phyloP scores from a whole-genome alignment of 352 stramenopile genomes.

The Phytopythium vexans region DNA sequence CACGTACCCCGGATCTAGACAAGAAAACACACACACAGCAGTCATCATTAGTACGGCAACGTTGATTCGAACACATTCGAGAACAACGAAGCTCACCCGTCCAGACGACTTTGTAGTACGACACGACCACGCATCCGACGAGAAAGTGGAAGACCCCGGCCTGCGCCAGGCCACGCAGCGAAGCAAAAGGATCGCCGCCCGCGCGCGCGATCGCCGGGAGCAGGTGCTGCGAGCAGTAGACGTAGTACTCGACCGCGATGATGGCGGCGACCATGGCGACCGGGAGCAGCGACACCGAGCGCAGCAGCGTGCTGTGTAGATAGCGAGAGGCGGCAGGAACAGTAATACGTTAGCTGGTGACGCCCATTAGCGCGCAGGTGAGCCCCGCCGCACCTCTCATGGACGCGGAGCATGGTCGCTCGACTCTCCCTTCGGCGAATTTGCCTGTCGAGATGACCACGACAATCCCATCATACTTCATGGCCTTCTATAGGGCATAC shows the following conservation, averaged over 20 bases:
- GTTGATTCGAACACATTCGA: background rate
- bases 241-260: slow-evolving; percentile 61
- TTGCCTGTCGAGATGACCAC: no score
- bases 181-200: background rate
- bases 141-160: slow-evolving; percentile 58
- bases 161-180: slow-evolving; percentile 19
- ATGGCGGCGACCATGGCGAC: slow-evolving; percentile 64
- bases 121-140: slow-evolving; percentile 38
- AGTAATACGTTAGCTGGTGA: background rate
- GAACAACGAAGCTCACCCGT: slow-evolving; percentile 38
- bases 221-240: slow-evolving; percentile 56
- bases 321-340: background rate
- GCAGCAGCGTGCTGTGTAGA: slow-evolving; percentile 45
- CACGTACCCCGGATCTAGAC: slow-evolving; percentile 75
- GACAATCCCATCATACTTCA: no score
- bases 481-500: no score
- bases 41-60: background rate
- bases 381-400: slow-evolving; percentile 47
- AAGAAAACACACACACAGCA: background rate
- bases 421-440: background rate
- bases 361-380: background rate
- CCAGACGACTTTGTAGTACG: slow-evolving; percentile 73
- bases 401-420: slow-evolving; percentile 57
- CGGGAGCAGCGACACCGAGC: slow-evolving; percentile 55
- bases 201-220: slow-evolving; percentile 23